Evolutionary conservation across 192 early-diverging fungal genomes (phyloP), one percentile per base, ranked within the genome.

Genomic region (Paraglomus occultum): DNA sequence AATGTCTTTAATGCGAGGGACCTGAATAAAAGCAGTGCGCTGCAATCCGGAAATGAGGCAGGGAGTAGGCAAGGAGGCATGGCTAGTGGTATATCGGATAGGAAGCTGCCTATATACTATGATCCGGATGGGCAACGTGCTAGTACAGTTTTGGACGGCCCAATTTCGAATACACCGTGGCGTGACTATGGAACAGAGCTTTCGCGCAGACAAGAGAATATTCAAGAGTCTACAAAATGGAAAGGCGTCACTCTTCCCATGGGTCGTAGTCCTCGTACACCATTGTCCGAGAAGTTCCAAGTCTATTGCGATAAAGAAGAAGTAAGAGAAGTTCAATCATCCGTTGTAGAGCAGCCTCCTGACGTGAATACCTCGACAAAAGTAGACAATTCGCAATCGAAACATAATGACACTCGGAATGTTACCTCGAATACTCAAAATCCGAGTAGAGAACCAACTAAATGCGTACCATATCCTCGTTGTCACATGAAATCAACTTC

Each of bases 121-220:
- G 77, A 79, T 46, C 68, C 58, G 2, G 44, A 47, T 61, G 22
- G 38, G 1, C 17, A 52, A 39, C 4, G n/a, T 8, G 51, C 66
- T 11, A 61, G 63, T 5, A 14, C 52, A 15, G 49, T 66, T 3
- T 47, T 55, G 4, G 14, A 77, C 2, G 44, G 22, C 4, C 10
- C 51, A 10, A 14, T 49, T 4, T 47, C 51, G 1, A 43, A 39
- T 2, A 5, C 61, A 5, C 53, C 66, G 6, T 91, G 90, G 91
- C 55, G 20, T 1, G 88, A 90, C 43, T 81, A 83, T 46, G 89
- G 89, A 6, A 79, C 87, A 1, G 76, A 85, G 20, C 75, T 76
- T 20, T 71, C 81, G 14, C 75, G 87, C 6, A 76, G 81, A n/a
- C 92, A 92, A 74, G 91, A 94, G 74, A 91, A 92, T 70, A 49